Base-by-base conservation (phyloP, 129 eudicot species). In the Flaveria trinervia region DNA sequence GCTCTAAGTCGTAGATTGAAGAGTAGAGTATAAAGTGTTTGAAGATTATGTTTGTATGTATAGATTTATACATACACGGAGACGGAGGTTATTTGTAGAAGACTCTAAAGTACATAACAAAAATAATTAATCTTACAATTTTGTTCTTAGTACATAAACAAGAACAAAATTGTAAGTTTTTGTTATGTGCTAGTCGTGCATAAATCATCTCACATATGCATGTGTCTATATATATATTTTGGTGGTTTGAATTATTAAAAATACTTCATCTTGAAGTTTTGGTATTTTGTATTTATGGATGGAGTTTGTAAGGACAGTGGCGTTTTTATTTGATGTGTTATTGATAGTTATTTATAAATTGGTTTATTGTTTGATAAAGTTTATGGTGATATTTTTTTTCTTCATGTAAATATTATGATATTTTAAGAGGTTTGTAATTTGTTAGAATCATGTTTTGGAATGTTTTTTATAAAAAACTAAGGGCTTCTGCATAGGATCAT, bases 201-300 rank as follows among this genome's bases (percentile, higher is more conserved):
- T 36, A 36, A 36, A 36, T 36, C 41, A 36, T 5, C 41, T 36
- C 8, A 1, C 39, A 36, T 36, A 36, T 36, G 41, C 10, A 12
- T 3, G 25, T 55, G n/a, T 60, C 1, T 57, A 10, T 57, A 22
- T 11, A 10, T 23, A 23, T 59, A 22, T 25, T 55, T 11, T 12
- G 68, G 44, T 28, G 20, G 43, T 5, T 62, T 62, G 68, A 28
- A 14, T 33, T 28, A 26, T 62, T 17, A 25, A 28, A 70, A 56
- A 86, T 89, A 85, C 97, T 89, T 89, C 84, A 61, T 84, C 96
- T 87, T 71, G 87, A 84, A 84, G 92, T 85, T 85, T 87, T 70
- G 68, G 18, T 59, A 11, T 61, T 26, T 61, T 62, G 68, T 62
- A 62, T 62, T 62, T 62, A 62, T 62, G 39, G 44, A 62, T 62